Evolutionary conservation across 2,329 filamentous ascomycete species (phyloP).

Genomic region (Geosmithia flava): DNA sequence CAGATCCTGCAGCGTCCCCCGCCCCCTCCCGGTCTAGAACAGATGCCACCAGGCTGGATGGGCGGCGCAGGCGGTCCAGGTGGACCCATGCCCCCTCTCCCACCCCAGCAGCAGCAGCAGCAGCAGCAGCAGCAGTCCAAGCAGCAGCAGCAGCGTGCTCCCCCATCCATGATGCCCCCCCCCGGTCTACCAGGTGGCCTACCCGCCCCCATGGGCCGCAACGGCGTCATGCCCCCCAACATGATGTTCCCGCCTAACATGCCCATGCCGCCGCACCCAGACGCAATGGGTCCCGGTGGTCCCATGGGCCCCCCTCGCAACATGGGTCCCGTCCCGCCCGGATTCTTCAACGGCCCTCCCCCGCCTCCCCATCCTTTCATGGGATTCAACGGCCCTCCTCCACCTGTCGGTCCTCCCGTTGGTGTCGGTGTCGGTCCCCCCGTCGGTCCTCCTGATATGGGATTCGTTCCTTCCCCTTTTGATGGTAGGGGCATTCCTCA

Average conservation of each 20-base stretch:
- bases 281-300: slow-evolving; percentile 33
- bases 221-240: slow-evolving; percentile 31
- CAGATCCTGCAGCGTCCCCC: slow-evolving; percentile 55
- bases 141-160: slow-evolving; percentile 17
- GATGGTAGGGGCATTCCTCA: not conserved
- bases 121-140: slow-evolving; percentile 8
- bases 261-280: slow-evolving; percentile 31
- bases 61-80: slow-evolving; percentile 14
- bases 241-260: slow-evolving; percentile 54
- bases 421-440: not conserved
- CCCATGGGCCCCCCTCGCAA: slow-evolving; percentile 36
- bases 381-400: slow-evolving; percentile 39
- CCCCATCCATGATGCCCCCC: slow-evolving; percentile 35
- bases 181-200: slow-evolving; percentile 34
- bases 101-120: slow-evolving; percentile 17
- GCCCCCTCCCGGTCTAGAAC: slow-evolving; percentile 46
- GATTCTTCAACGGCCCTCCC: slow-evolving; percentile 36
- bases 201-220: slow-evolving; percentile 11
- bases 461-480: not conserved
- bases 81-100: slow-evolving; percentile 8
- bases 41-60: slow-evolving; percentile 45
- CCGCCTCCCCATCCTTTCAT: not conserved
- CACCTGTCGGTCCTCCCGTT: not conserved
- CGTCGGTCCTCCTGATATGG: not conserved
- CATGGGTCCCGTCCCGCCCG: slow-evolving; percentile 43